Percentiles rank a stretch among this genome's conserved stretches.
These are phyloP conservation scores for Phyllachora maydis DNA, from an alignment of 2,329 filamentous ascomycete species.

Conservation along the genomic window DNA sequence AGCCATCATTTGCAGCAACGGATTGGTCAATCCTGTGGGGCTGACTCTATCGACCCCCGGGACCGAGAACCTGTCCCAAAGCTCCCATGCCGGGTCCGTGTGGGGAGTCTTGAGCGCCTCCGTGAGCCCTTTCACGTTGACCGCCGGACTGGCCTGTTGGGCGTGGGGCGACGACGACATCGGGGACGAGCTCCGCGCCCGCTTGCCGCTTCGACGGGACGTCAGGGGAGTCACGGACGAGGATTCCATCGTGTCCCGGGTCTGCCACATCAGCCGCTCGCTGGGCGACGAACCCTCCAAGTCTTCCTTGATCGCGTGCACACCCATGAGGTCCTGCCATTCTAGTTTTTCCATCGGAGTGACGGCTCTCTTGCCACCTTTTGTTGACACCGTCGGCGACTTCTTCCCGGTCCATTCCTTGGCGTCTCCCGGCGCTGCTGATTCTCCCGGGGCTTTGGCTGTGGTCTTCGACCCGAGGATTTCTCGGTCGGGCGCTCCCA, in stretches of 20 bases:
- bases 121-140: slow-evolving; percentile 37
- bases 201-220: slow-evolving; percentile 36
- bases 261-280: slow-evolving; percentile 42
- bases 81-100: slow-evolving; percentile 49
- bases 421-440: too few species aligned
- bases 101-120: slow-evolving; percentile 43
- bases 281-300: slow-evolving; percentile 32
- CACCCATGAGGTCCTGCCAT: slow-evolving; percentile 36
- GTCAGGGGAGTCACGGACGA: slow-evolving; percentile 23
- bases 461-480: too few species aligned
- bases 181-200: slow-evolving; percentile 56
- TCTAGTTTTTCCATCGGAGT: slow-evolving; percentile 32
- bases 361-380: slow-evolving; percentile 13
- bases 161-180: slow-evolving; percentile 40
- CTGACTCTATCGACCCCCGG: slow-evolving; percentile 20
- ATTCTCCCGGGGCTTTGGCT: too few species aligned
- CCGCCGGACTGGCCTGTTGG: slow-evolving; percentile 18
- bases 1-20: slow-evolving; percentile 42
- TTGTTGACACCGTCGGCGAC: too few species aligned
- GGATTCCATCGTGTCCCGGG: slow-evolving; percentile 26
- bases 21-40: slow-evolving; percentile 26
- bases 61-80: slow-evolving; percentile 58
- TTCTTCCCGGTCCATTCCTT: too few species aligned
- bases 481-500: too few species aligned
- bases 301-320: slow-evolving; percentile 10